Conservation (phyloP, 202 grass and related monocot species). For the Bolboschoenoplectus hybrid region DNA sequence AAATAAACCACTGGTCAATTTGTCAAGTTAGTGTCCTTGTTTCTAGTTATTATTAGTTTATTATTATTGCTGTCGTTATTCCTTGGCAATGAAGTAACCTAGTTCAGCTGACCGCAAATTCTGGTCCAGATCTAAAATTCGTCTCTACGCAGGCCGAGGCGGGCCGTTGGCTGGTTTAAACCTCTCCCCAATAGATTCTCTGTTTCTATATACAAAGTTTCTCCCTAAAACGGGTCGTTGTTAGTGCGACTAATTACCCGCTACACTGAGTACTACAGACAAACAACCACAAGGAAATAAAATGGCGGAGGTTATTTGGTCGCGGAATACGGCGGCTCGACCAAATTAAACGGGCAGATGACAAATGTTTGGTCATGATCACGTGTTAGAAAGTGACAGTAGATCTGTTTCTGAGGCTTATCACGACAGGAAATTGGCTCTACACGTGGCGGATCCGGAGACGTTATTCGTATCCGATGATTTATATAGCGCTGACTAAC, state of each 20-base stretch:
- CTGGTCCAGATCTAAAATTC: not conserved
- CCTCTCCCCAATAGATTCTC: not conserved
- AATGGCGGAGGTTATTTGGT: not conserved
- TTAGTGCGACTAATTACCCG: not conserved
- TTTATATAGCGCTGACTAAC: not conserved
- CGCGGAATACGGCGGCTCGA: not conserved
- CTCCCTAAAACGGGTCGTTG: not conserved
- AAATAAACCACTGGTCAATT: not conserved
- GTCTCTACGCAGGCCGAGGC: not conserved
- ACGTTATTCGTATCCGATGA: not conserved
- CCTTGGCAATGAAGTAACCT: constrained; percentile 18
- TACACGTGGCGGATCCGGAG: not conserved
- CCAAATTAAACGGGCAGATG: not conserved
- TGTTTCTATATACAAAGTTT: not conserved
- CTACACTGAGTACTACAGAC: not conserved
- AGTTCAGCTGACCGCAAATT: not conserved
- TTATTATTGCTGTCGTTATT: not conserved
- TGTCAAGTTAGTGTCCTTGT: not conserved
- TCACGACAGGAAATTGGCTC: not conserved
- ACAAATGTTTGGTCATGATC: constrained; percentile 11
- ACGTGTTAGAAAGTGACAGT: not conserved
- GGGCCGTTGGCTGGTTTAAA: not conserved
- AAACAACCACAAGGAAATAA: not conserved
- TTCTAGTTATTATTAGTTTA: not conserved
- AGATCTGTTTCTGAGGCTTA: not conserved